Evolutionary conservation across 306 rosid genomes (phyloP), one percentile per base, ranked within the genome.

Genomic region (Mucuna pruriens): DNA sequence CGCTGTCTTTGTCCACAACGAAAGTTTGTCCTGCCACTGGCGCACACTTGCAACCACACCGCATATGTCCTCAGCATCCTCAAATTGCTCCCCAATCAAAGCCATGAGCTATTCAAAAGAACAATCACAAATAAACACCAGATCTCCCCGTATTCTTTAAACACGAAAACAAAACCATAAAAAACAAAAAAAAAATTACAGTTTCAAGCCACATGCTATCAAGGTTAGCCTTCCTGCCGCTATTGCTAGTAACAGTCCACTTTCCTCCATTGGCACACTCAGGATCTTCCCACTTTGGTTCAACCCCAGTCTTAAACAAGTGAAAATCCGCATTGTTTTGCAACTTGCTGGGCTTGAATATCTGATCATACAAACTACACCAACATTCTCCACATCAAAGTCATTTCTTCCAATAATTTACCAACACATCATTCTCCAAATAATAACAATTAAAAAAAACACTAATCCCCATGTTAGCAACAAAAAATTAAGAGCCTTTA

Each of bases 281-380:
- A 3, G 99, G 99, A 90, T 93, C 99, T 89, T 96, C 99, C 98
- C 98, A 96, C 71, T 96, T 96, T 17, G 99, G 99, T 62, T 93
- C 98, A 86, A 90, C 44, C 79, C 99, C 98, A 81, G 91, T 73
- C 88, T 87, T 92, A 84, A 93, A 96, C 90, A 96, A 60, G 82
- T 96, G 99, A 60, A 96, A 89, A 20, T 93, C 98, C 3, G 91
- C 97, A 78, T 85, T 84, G 0, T 54, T 79, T 46, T 85, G 88
- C 74, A 96, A 83, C 79, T 93, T 92, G 87, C 98, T 87, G 12
- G 99, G 99, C 87, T 92, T 90, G 87, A 93, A 88, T 86, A 92
- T 79, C 88, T 93, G 94, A 52, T 93, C 97, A 83, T 92, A 87
- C 79, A 93, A 82, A 78, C 99, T 87, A 67, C 55, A 79, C 12